Evolutionary conservation across 192 early-diverging fungal genomes (phyloP), one percentile per base, ranked within the genome.

Genomic region (Backusella circina): DNA sequence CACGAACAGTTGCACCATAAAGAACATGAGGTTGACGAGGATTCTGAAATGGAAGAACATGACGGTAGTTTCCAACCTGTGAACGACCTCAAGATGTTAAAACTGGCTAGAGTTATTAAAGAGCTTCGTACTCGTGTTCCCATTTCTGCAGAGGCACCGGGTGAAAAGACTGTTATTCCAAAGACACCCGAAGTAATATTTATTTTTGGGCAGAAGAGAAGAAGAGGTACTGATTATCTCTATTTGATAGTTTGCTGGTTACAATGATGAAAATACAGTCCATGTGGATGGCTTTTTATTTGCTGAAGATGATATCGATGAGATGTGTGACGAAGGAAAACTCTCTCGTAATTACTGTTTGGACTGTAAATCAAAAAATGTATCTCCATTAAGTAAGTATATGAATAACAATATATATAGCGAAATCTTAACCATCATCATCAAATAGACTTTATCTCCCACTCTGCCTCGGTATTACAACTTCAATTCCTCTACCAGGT

Each of bases 271-370:
- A 50, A 89, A 87, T 32, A 88, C 88, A 0, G 79, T 89, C 13
- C 88, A 90, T 77, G 89, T 90, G 0, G 89, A 90, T 44, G 78
- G 80, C 5, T 90, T 90, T 70, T 71, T 90, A 18, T 90, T 83
- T 71, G 82, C 77, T 26, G 89, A 90, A 70, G 88, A 88, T 3
- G 84, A 86, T 76, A 82, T 90, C 5, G 89, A 90, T 51, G 85
- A 88, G n/a, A 69, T 90, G 13, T 86, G 86, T 26, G 88, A 89
- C 28, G 35, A 81, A 21, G 88, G 88, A 26, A 80, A 87, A 51
- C 71, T 90, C 4, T 84, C 85, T 12, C 70, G 88, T 28, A 85
- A 89, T 76, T 85, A 84, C 54, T 90, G 89, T 65, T 28, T 80
- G 23, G 83, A 86, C 37, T 90, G 89, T 75, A 73, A 82, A 30